Percentiles rank a stretch among this genome's conserved stretches.
phyloP scores from a whole-genome alignment of 164 flowering plant genomes.

The Vitis amurensis region DNA sequence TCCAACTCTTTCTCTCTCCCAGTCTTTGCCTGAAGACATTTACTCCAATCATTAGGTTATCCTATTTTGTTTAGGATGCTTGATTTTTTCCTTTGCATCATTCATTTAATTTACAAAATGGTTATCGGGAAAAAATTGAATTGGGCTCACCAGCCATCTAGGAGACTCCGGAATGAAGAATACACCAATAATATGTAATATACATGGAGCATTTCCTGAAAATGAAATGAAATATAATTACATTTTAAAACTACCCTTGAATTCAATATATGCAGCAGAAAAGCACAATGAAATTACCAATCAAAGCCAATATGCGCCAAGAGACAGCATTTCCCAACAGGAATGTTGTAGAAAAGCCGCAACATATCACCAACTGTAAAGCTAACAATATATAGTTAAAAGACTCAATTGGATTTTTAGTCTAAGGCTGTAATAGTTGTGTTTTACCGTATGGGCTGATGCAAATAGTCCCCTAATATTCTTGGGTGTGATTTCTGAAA shows the following conservation, averaged over 20 bases:
- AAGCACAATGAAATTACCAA: too few species aligned
- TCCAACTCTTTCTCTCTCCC: conserved; percentile 24
- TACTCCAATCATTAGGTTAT: too few species aligned
- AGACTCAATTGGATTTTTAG: not conserved
- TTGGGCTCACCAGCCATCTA: conserved; percentile 52
- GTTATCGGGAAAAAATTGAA: too few species aligned
- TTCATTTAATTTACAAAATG: too few species aligned
- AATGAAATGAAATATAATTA: not conserved
- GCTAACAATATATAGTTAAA: not conserved
- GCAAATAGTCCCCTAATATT: conserved; percentile 35
- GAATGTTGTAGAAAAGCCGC: not conserved
- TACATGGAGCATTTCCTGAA: conserved; percentile 52
- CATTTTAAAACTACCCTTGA: not conserved
- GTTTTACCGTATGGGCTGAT: conserved; percentile 26
- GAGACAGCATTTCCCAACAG: too few species aligned
- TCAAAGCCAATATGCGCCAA: too few species aligned
- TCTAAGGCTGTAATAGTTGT: not conserved
- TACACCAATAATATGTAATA: conserved; percentile 53
- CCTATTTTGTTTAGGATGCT: too few species aligned
- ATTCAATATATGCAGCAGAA: too few species aligned
- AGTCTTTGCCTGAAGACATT: conserved; percentile 31
- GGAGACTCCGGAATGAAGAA: conserved; percentile 68
- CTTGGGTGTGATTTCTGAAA: conserved; percentile 39
- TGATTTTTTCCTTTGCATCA: too few species aligned
- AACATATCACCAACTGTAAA: not conserved